These are phyloP conservation scores for Hamigera avellanea DNA, from an alignment of 495 filamentous ascomycete species.

Conservation along the genomic window DNA sequence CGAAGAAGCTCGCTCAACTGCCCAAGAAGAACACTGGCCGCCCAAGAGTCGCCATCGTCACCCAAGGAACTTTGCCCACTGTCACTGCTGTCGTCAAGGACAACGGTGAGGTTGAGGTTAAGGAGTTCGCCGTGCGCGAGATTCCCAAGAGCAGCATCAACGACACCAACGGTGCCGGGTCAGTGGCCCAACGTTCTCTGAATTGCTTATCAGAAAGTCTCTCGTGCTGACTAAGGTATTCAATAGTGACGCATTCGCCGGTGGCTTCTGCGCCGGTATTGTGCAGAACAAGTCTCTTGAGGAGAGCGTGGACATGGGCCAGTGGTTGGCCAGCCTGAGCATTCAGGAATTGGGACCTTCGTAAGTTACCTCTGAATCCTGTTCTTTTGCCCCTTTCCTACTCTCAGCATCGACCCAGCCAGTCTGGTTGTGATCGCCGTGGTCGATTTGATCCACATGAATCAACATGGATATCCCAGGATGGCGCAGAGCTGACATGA, in stretches of 20 bases:
- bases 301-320: constrained; percentile 71
- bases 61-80: constrained; percentile 85
- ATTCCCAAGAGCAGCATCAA: constrained; percentile 66
- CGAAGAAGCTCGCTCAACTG: constrained; percentile 69
- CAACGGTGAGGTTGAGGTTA: constrained; percentile 52
- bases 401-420: too few species aligned
- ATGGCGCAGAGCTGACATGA: constrained; percentile 1
- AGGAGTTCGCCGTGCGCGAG: constrained; percentile 67
- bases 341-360: constrained; percentile 92
- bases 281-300: constrained; percentile 72
- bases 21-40: constrained; percentile 82
- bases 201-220: neutral
- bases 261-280: constrained; percentile 82
- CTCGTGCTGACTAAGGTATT: constrained; percentile 6
- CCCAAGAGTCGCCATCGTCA: constrained; percentile 75
- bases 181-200: constrained; percentile 14
- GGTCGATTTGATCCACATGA: too few species aligned
- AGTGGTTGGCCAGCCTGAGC: constrained; percentile 87
- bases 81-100: constrained; percentile 56
- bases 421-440: too few species aligned
- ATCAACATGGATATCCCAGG: neutral
- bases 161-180: constrained; percentile 94
- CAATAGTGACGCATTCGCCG: constrained; percentile 85
- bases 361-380: constrained; percentile 48
- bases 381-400: too few species aligned